These are phyloP conservation scores for Davidsoniella virescens DNA, from an alignment of 2,329 filamentous ascomycete genomes.

Conservation along the genomic window DNA sequence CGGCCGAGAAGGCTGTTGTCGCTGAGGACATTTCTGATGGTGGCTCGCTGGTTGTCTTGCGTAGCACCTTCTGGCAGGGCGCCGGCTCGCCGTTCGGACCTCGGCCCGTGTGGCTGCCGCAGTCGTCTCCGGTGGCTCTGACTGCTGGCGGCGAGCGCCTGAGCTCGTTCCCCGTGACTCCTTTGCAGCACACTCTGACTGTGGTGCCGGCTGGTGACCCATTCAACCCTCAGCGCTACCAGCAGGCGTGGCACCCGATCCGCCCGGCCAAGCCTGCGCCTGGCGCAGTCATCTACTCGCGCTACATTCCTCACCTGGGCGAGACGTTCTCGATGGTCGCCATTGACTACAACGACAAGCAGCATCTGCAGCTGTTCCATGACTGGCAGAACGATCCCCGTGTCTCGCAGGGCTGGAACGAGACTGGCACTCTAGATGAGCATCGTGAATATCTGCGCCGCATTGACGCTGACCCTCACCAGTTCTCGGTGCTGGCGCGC, in stretches of 20 bases:
- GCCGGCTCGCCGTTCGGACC: slow-evolving; percentile 51
- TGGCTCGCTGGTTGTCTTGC: slow-evolving; percentile 25
- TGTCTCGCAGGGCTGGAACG: slow-evolving; percentile 65
- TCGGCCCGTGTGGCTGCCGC: slow-evolving; percentile 44
- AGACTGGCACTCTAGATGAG: slow-evolving; percentile 58
- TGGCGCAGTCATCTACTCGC: slow-evolving; percentile 57
- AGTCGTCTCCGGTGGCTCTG: slow-evolving; percentile 24
- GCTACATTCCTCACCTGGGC: slow-evolving; percentile 59
- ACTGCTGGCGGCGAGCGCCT: slow-evolving; percentile 21
- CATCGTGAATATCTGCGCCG: slow-evolving; percentile 55
- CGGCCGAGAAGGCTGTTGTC: slow-evolving; percentile 18
- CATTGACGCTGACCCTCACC: slow-evolving; percentile 55
- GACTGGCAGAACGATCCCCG: slow-evolving; percentile 73
- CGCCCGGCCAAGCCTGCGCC: slow-evolving; percentile 56
- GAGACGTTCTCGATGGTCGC: slow-evolving; percentile 67
- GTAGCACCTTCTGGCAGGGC: slow-evolving; percentile 52
- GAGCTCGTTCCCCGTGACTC: slow-evolving; percentile 32
- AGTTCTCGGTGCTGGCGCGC: slow-evolving; percentile 50
- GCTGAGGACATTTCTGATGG: slow-evolving; percentile 14
- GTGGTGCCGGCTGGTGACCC: slow-evolving; percentile 25
- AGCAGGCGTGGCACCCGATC: slow-evolving; percentile 51
- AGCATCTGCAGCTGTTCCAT: slow-evolving; percentile 57
- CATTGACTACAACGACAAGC: slow-evolving; percentile 46
- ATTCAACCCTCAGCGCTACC: slow-evolving; percentile 24
- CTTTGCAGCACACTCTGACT: slow-evolving; percentile 30